phyloP scores from a whole-genome alignment of 179 eudicot species.

The Dionaea muscipula region DNA sequence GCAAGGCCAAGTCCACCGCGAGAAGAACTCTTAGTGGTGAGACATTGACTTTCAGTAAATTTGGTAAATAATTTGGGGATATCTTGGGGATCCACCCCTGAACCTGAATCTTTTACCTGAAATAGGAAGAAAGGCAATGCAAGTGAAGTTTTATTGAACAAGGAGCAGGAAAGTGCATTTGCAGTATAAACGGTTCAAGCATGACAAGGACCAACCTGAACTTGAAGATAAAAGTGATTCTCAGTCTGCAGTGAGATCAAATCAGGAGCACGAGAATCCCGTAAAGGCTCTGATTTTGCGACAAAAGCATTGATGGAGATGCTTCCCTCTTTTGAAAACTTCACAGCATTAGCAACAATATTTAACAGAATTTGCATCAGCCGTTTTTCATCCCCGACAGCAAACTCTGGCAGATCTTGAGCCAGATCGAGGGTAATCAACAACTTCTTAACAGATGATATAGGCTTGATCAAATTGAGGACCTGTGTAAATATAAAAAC shows the following conservation, averaged over 20 bases:
- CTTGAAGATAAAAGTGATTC: slow-evolving; percentile 55
- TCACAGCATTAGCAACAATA: slow-evolving; percentile 79
- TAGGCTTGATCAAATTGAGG: slow-evolving; percentile 60
- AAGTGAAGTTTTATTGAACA: not conserved
- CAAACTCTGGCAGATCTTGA: slow-evolving; percentile 61
- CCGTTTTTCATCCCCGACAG: slow-evolving; percentile 82
- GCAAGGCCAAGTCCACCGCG: slow-evolving; percentile 76
- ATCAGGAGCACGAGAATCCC: slow-evolving; percentile 58
- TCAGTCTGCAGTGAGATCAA: slow-evolving; percentile 52
- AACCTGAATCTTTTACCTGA: slow-evolving; percentile 67
- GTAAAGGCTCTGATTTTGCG: slow-evolving; percentile 49
- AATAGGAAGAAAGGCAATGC: slow-evolving; percentile 2
- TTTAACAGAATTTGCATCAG: slow-evolving; percentile 72
- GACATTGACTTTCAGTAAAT: slow-evolving; percentile 41
- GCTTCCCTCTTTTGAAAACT: slow-evolving; percentile 80
- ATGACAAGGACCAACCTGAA: slow-evolving; percentile 40
- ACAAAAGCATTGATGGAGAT: slow-evolving; percentile 43
- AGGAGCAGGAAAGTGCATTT: not conserved
- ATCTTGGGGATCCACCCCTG: slow-evolving; percentile 55
- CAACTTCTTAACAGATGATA: slow-evolving; percentile 69
- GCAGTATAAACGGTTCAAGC: not conserved
- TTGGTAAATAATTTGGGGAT: slow-evolving; percentile 53
- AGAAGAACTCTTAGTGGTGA: slow-evolving; percentile 27
- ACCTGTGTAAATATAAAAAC: slow-evolving; percentile 37
- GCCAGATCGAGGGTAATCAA: slow-evolving; percentile 40